Evolutionary conservation across 441 rosid species (phyloP).

Genomic region (Adansonia gregorii): DNA sequence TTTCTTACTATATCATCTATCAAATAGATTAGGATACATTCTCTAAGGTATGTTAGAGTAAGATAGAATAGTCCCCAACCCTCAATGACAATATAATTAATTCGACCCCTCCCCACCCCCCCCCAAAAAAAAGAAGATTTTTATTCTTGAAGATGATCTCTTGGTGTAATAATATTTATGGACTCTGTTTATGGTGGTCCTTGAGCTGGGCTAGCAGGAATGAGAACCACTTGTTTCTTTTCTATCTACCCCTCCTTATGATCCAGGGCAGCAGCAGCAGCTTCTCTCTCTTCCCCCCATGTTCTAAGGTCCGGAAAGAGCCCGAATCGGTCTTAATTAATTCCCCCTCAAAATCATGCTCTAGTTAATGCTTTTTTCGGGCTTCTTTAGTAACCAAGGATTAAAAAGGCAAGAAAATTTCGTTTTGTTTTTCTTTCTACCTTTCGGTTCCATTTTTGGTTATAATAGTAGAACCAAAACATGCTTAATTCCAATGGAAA

Average conservation of each 20-base stretch:
- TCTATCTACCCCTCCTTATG: neutral
- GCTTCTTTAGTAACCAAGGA: neutral
- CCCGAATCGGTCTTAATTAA: neutral
- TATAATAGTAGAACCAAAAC: neutral
- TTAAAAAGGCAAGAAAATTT: neutral
- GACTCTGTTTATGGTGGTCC: slow-evolving; percentile 24
- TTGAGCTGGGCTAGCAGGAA: neutral
- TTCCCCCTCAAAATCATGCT: neutral
- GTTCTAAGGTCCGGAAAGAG: slow-evolving; percentile 37
- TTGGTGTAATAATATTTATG: neutral
- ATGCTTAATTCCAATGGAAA: neutral
- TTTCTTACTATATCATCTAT: neutral
- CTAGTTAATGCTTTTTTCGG: neutral
- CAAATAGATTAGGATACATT: neutral
- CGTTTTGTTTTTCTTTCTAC: no score
- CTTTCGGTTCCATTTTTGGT: no score
- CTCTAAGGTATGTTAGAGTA: neutral
- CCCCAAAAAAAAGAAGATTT: neutral
- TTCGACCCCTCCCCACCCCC: no score
- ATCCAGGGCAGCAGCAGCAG: neutral
- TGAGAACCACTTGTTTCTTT: neutral
- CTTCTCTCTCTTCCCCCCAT: slow-evolving; percentile 18
- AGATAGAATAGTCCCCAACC: neutral
- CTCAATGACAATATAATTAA: neutral
- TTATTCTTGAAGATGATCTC: neutral